Evolutionary conservation across 495 filamentous ascomycete species (phyloP), one percentile per base, ranked within the genome.

Genomic region (Penicillium lagena): DNA sequence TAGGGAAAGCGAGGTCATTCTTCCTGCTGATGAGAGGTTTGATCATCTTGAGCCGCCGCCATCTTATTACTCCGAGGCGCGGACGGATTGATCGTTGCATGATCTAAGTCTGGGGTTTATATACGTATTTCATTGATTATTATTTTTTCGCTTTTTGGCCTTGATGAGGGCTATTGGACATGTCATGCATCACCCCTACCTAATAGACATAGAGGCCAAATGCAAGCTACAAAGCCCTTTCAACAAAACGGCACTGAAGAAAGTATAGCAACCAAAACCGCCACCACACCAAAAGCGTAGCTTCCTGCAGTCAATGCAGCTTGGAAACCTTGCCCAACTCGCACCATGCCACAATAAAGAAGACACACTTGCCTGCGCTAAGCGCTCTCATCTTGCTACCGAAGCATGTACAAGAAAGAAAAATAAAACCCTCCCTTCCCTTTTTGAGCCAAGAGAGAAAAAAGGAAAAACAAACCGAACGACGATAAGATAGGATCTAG

Each of bases 21-120:
- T 95, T 9, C 84, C 87, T 0, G 22, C 22, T 22, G 88, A 94
- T 61, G 85, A 89, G 42, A 87, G 88, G 1, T 85, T 94, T 49
- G 88, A 93, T 68, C 89, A 91, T 62, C 69, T 71, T 12, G 80
- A 57, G 55, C 22, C 40, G 33, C 33, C 10, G 29, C 37, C 13
- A 28, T 17, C 40, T 17, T 30, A 14, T 15, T 35, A 31, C 9
- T 12, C 4, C 12, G 22, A 22, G 22, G 22, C 6, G 22, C 22
- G 22, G 22, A 22, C 22, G 22, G 22, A 22, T 22, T 22, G 22
- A 22, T 22, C 22, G 4, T 6, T 22, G 22, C 22, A 4, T 22
- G 22, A 22, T 4, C 4, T 22, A 3, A 6, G 4, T 22, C 22
- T 22, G 22, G 22, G 4, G 2, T 22, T 22, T 22, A 22, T 22